A percentile compares a stretch with the other conserved stretches of the same genome.
phyloP scores from a whole-genome alignment of 805 yeast genomes.

The Diddensiella caesifluorescens region DNA sequence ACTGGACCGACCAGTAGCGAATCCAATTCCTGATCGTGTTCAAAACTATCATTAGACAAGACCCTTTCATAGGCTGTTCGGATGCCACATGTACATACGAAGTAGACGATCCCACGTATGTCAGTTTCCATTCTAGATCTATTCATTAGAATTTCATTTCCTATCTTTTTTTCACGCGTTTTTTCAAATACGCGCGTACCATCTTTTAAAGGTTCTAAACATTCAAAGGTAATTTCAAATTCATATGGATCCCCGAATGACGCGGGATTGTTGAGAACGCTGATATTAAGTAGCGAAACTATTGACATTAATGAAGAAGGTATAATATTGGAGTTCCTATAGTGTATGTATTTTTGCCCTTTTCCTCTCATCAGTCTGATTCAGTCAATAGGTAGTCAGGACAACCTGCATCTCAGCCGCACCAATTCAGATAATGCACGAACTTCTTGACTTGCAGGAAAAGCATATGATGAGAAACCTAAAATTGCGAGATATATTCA shows the following conservation, averaged over 20 bases:
- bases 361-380: no score
- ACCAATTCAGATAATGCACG: no score
- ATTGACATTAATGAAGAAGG: conserved; percentile 85
- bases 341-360: no score
- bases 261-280: conserved; percentile 92
- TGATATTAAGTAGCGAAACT: conserved; percentile 85
- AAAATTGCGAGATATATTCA: no score
- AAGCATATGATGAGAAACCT: no score
- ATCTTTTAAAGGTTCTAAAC: conserved; percentile 83
- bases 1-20: conserved; percentile 98
- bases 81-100: conserved; percentile 38
- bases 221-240: conserved; percentile 95
- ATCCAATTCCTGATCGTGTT: conserved; percentile 95
- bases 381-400: no score
- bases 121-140: conserved; percentile 95
- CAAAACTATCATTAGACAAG: conserved; percentile 42
- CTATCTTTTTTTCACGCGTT: background rate
- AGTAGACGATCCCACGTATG: conserved; percentile 93
- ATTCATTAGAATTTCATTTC: conserved; percentile 1
- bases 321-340: no score
- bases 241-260: conserved; percentile 89
- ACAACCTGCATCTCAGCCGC: no score
- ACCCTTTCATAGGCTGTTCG: background rate
- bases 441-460: no score
- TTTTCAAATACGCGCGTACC: conserved; percentile 22